These are phyloP conservation scores for Epichloe elymi DNA, from an alignment of 2,329 filamentous ascomycete genomes.

Conservation along the genomic window DNA sequence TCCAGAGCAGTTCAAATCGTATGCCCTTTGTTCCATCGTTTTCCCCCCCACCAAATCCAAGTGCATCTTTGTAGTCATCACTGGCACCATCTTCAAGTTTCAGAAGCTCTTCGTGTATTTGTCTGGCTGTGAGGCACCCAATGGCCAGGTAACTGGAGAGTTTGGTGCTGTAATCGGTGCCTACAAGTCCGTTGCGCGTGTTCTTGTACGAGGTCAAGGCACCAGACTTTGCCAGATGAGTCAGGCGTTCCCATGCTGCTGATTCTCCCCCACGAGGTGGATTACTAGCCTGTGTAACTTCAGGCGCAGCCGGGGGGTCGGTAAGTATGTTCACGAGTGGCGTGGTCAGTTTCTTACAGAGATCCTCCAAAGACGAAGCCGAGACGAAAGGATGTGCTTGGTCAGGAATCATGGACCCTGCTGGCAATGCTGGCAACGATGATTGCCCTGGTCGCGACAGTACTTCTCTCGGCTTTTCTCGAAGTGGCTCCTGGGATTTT, in stretches of 20 bases:
- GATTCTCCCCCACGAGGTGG: conserved; percentile 61
- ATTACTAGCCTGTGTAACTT: conserved; percentile 43
- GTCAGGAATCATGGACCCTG: conserved; percentile 33
- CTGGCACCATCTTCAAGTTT: conserved; percentile 54
- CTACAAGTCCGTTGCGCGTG: conserved; percentile 59
- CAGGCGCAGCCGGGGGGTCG: conserved; percentile 41
- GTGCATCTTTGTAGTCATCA: conserved; percentile 22
- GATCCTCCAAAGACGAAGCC: conserved; percentile 37
- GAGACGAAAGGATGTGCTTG: conserved; percentile 52
- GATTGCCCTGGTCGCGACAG: conserved; percentile 37
- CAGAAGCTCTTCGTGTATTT: conserved; percentile 54
- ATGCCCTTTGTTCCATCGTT: conserved; percentile 58
- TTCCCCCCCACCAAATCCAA: conserved; percentile 56
- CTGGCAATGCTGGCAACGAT: conserved; percentile 44
- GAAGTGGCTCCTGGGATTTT: conserved; percentile 59
- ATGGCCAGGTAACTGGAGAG: conserved; percentile 60
- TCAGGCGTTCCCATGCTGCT: conserved; percentile 42
- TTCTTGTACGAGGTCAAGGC: conserved; percentile 52
- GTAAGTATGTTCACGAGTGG: conserved; percentile 42
- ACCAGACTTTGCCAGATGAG: conserved; percentile 46
- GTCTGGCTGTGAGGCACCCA: conserved; percentile 59
- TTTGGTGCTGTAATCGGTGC: conserved; percentile 61
- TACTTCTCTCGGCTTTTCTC: conserved; percentile 45
- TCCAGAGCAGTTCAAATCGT: conserved; percentile 62
- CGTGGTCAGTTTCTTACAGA: conserved; percentile 41